Percentiles rank a stretch among this genome's conserved stretches.
Conservation (phyloP, 352 stramenopile genomes). For the Phytopythium boreale region DNA sequence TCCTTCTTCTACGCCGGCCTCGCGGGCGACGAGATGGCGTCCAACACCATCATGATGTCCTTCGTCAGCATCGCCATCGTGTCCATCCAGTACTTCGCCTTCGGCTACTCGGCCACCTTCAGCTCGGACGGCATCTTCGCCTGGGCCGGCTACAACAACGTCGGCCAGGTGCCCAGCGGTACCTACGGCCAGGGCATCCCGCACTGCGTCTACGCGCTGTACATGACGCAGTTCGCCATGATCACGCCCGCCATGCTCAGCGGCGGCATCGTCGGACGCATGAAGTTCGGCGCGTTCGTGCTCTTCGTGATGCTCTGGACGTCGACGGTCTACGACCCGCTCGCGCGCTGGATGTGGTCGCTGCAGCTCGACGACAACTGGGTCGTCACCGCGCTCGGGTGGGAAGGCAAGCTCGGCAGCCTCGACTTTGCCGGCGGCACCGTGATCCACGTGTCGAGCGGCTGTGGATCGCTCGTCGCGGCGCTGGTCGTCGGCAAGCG, state of each 20-base stretch:
- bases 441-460: conserved; percentile 41
- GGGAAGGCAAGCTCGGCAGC: conserved; percentile 14
- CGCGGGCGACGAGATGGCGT: conserved; percentile 22
- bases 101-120: conserved; percentile 32
- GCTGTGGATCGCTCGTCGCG: conserved; percentile 24
- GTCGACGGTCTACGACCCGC: conserved; percentile 39
- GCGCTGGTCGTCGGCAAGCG: conserved; percentile 24
- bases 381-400: conserved; percentile 9
- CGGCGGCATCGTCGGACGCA: too few species aligned
- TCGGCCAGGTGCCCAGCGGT: conserved; percentile 8
- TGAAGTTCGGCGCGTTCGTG: conserved; percentile 31
- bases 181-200: conserved; percentile 25
- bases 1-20: conserved; percentile 39
- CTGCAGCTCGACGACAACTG: conserved; percentile 19
- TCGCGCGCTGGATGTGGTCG: conserved; percentile 50
- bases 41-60: conserved; percentile 30
- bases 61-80: conserved; percentile 30
- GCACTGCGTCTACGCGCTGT: conserved; percentile 26
- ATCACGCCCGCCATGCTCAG: conserved; percentile 38
- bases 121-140: conserved; percentile 14
- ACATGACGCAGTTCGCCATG: conserved; percentile 39
- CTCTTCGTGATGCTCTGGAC: conserved; percentile 37
- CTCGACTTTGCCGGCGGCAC: conserved; percentile 46
- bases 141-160: conserved; percentile 16
- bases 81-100: conserved; percentile 27